Conservation (phyloP, 306 rosid species). For the Gastrolobium villosum region DNA sequence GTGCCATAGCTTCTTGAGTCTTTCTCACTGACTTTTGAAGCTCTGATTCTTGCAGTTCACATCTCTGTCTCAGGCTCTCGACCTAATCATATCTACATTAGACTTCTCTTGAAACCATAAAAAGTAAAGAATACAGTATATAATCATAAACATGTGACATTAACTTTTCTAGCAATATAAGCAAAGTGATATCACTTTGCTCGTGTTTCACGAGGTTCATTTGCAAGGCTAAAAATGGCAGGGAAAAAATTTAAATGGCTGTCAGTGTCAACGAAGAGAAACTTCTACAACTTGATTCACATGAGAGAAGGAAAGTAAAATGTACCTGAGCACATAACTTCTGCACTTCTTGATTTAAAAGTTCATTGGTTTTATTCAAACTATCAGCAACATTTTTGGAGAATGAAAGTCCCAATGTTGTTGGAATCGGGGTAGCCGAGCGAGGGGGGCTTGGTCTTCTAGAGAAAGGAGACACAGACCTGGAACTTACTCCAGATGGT, state of each 20-base stretch:
- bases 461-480: constrained; percentile 93
- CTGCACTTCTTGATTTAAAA: constrained; percentile 82
- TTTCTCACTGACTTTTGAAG: constrained; percentile 82
- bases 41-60: constrained; percentile 88
- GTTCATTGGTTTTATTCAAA: constrained; percentile 92
- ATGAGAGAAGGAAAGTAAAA: constrained; percentile 35
- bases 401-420: constrained; percentile 93
- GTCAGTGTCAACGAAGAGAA: neutral
- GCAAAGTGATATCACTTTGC: constrained; percentile 8
- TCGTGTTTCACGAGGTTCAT: neutral
- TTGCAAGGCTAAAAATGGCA: constrained; percentile 14
- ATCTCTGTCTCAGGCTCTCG: constrained; percentile 78
- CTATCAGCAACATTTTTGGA: constrained; percentile 80
- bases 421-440: constrained; percentile 95
- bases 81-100: constrained; percentile 66
- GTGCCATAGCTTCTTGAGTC: constrained; percentile 81
- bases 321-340: constrained; percentile 84
- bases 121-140: constrained; percentile 14
- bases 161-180: constrained; percentile 22
- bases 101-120: constrained; percentile 30
- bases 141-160: neutral
- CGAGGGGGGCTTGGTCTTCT: constrained; percentile 96
- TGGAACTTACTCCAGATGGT: constrained; percentile 83
- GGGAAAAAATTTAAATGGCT: neutral
- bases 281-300: constrained; percentile 16